A percentile compares a stretch with the other conserved stretches of the same genome.
phyloP scores from a whole-genome alignment of 192 early-diverging fungal species.

The Oehlia diaphana region DNA sequence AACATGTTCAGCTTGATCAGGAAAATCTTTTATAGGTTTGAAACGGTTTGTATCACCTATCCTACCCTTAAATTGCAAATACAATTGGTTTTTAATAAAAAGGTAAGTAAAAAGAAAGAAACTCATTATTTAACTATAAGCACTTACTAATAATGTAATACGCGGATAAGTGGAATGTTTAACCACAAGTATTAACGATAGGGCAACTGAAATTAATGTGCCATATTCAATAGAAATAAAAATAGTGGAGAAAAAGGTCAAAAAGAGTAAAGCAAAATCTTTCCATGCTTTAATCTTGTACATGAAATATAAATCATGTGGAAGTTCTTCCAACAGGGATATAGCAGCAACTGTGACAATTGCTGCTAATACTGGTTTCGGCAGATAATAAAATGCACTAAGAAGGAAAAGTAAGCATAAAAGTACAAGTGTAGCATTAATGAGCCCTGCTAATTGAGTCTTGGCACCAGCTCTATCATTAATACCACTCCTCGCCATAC shows the following conservation, averaged over 20 bases:
- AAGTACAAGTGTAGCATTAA: slow-evolving; percentile 75
- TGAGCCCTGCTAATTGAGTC: slow-evolving; percentile 86
- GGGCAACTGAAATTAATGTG: slow-evolving; percentile 84
- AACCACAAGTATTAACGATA: slow-evolving; percentile 88
- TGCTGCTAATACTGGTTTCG: slow-evolving; percentile 75
- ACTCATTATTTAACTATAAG: background rate
- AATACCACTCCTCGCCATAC: slow-evolving; percentile 88
- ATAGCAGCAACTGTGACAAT: slow-evolving; percentile 85
- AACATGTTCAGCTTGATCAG: slow-evolving; percentile 68
- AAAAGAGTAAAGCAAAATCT: slow-evolving; percentile 78
- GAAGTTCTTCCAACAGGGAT: slow-evolving; percentile 73
- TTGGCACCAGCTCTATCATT: slow-evolving; percentile 91
- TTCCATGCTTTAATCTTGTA: slow-evolving; percentile 76
- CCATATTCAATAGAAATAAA: slow-evolving; percentile 89
- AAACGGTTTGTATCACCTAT: slow-evolving; percentile 67
- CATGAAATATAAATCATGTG: slow-evolving; percentile 78
- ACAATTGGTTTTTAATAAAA: slow-evolving; percentile 29
- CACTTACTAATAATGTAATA: slow-evolving; percentile 71
- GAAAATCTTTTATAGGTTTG: slow-evolving; percentile 63
- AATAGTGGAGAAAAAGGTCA: slow-evolving; percentile 92
- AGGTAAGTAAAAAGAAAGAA: slow-evolving; percentile 22
- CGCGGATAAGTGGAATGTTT: slow-evolving; percentile 87
- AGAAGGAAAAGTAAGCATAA: slow-evolving; percentile 81
- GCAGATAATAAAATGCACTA: slow-evolving; percentile 82
- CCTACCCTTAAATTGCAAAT: slow-evolving; percentile 43